Evolutionary conservation across 2,329 filamentous ascomycete genomes (phyloP).

Genomic region (Gliomastix tumulicola): DNA sequence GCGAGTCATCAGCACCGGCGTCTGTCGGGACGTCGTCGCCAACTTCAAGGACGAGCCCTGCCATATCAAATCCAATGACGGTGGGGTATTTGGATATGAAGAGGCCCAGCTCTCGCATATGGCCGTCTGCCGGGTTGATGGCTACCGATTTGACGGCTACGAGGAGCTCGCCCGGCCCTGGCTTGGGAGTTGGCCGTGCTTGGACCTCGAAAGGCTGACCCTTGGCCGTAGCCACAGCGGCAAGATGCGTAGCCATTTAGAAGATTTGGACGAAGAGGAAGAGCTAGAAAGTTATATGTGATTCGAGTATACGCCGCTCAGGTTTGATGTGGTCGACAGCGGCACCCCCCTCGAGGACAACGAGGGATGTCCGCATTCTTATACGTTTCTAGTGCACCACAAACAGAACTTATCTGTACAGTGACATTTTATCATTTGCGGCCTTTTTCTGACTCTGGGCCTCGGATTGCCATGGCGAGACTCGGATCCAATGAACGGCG

Average conservation of each 20-base stretch:
- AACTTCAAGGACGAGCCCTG: conserved; percentile 32
- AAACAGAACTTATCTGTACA: no score
- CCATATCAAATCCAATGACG: conserved; percentile 31
- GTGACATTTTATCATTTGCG: no score
- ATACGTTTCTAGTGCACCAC: no score
- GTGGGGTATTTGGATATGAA: conserved; percentile 31
- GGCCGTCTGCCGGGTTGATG: conserved; percentile 37
- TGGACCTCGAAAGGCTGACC: conserved; percentile 26
- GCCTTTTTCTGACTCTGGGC: no score
- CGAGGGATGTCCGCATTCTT: no score
- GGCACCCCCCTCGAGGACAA: no score
- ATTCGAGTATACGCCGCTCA: no score
- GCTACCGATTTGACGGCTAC: conserved; percentile 38
- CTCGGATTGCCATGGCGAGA: no score
- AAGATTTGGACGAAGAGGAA: no score
- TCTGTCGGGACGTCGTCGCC: conserved; percentile 27
- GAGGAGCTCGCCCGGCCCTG: conserved; percentile 37
- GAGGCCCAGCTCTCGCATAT: conserved; percentile 33
- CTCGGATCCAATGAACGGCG: no score
- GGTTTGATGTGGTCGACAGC: no score
- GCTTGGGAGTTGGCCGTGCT: conserved; percentile 31
- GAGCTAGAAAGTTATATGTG: no score
- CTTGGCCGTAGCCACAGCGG: conserved; percentile 25
- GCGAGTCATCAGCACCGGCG: conserved; percentile 4
- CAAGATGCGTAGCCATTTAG: conserved; percentile 29